Evolutionary conservation across 2,329 filamentous ascomycete genomes (phyloP).

Genomic region (Clarireedia sp.): DNA sequence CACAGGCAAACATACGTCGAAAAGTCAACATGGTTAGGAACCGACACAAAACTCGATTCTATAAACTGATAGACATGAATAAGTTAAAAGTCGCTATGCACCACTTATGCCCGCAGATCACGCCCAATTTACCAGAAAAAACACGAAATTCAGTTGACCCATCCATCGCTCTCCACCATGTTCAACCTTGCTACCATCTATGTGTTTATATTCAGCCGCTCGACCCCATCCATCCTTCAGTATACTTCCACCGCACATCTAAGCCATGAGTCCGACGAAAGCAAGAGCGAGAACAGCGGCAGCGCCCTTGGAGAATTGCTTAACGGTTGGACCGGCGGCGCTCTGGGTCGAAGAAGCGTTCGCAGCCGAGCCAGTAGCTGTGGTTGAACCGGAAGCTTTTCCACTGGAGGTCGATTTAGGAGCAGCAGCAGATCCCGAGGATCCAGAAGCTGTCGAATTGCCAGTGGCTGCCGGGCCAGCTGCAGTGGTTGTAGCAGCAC

Average conservation of each 20-base stretch:
- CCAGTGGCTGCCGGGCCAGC: not conserved
- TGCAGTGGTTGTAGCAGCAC: not conserved
- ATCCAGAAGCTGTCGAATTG: not conserved
- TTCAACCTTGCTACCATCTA: no score
- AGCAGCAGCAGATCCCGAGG: not conserved
- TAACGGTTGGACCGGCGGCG: not conserved
- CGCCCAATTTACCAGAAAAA: no score
- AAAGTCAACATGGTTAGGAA: no score
- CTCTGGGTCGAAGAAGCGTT: not conserved
- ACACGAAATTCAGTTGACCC: no score
- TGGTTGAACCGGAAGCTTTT: not conserved
- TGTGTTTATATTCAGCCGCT: no score
- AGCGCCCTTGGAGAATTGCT: constrained; percentile 7
- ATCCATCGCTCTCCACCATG: no score
- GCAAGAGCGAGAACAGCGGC: constrained; percentile 5
- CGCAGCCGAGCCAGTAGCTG: not conserved
- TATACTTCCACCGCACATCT: not conserved
- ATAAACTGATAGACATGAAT: no score
- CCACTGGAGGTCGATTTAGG: not conserved
- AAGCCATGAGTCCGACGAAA: constrained; percentile 3
- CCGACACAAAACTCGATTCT: no score
- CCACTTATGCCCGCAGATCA: no score
- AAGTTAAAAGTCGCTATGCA: no score
- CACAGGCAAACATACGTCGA: no score
- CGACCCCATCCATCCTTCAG: no score